Base-by-base conservation (phyloP, 2,329 filamentous ascomycete genomes). In the Monosporascus sp. region DNA sequence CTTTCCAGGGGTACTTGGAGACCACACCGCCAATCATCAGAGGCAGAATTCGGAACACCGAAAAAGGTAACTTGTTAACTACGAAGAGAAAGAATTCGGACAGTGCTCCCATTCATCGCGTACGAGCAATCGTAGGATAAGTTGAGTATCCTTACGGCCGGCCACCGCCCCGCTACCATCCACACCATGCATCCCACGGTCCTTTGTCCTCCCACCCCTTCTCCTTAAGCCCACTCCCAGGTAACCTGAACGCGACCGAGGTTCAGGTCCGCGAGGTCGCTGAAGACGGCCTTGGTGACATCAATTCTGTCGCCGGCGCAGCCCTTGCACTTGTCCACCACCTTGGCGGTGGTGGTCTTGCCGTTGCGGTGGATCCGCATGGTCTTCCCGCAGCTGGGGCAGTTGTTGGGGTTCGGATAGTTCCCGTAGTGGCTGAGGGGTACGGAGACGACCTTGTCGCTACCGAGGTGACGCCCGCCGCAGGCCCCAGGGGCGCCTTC, bases 321-420 rank as follows among this genome's bases (percentile, higher is more conserved):
- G 22, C 62, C 60, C 7, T 61, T 54, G 47, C 65, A 68, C 8
- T 57, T 59, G 54, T 68, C 65, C 1, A 62, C 64, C 7, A 68
- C 60, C n/a, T 51, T 56, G 45, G 63, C 65, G 5, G 45, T 51
- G 3, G 51, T 53, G 0, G 59, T 58, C 51, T 63, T 62, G 37
- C 60, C 65, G 7, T 58, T 50, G 37, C 58, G 52, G 27, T 53
- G 46, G 49, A 68, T 65, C 0, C 50, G 54, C 46, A 68, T 64
- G 0, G n/a, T 38, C 49, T 59, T 59, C 6, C 61, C 62, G 31
- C 65, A 68, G 46, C 62, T 51, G 38, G 58, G 62, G 47, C 54
- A 39, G 54, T 52, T 17, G 6, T 34, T 47, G 11, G 24, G 39
- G 18, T 42, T 42, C 6, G 17, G 9, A 1, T 2, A 18, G 6